phyloP scores from a whole-genome alignment of 345 rosid genomes.

The Nephelium lappaceum region DNA sequence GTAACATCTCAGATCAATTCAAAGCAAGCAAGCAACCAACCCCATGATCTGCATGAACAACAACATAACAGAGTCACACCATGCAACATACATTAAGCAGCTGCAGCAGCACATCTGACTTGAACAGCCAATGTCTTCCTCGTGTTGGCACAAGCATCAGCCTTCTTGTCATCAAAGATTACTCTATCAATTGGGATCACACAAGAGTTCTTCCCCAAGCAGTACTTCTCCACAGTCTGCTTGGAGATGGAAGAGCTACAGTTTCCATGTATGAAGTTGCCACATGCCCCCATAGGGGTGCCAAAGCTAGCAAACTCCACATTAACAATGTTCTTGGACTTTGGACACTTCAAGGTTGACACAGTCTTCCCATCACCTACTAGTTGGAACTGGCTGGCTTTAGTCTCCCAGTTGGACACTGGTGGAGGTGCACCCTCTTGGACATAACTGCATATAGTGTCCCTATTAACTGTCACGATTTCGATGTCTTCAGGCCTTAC shows the following conservation, averaged over 20 bases:
- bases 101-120: slow-evolving; percentile 49
- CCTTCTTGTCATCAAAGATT: slow-evolving; percentile 35
- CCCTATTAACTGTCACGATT: slow-evolving; percentile 57
- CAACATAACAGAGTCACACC: neutral
- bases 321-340: slow-evolving; percentile 43
- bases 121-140: slow-evolving; percentile 69
- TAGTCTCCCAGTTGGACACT: slow-evolving; percentile 55
- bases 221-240: slow-evolving; percentile 59
- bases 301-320: slow-evolving; percentile 91
- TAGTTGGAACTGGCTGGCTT: slow-evolving; percentile 37
- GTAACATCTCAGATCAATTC: too few relatives aligned
- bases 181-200: slow-evolving; percentile 48
- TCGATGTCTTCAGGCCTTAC: slow-evolving; percentile 57
- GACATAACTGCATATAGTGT: slow-evolving; percentile 69
- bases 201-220: slow-evolving; percentile 67
- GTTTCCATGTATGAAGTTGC: slow-evolving; percentile 48
- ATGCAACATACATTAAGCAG: neutral
- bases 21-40: neutral
- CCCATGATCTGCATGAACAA: neutral
- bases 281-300: slow-evolving; percentile 72
- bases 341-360: slow-evolving; percentile 57
- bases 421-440: slow-evolving; percentile 64
- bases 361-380: slow-evolving; percentile 42
- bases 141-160: slow-evolving; percentile 44
- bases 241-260: slow-evolving; percentile 59